Evolutionary conservation across 2,329 filamentous ascomycete species (phyloP).

Genomic region (Xylariales sp.): DNA sequence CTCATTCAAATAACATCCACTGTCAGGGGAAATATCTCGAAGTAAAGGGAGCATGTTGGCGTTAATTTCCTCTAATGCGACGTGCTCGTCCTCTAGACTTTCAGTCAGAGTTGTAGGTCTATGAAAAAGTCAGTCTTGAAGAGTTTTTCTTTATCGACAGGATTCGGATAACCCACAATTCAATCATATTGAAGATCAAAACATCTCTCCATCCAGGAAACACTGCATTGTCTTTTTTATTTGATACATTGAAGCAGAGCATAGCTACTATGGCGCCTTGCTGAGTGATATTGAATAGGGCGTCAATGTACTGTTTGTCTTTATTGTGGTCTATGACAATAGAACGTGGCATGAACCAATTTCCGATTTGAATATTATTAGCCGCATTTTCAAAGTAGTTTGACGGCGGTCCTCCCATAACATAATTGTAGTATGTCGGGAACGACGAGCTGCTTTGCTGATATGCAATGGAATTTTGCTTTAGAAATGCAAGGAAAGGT

Average conservation of each 20-base stretch:
- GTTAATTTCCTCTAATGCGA: background rate
- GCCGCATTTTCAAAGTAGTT: too few relatives aligned
- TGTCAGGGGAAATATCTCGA: too few relatives aligned
- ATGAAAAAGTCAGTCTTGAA: background rate
- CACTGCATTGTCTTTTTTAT: too few relatives aligned
- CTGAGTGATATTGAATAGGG: background rate
- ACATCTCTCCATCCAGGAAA: too few relatives aligned
- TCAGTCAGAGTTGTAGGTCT: background rate
- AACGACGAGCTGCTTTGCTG: background rate
- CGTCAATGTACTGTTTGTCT: background rate
- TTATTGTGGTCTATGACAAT: background rate
- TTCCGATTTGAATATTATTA: too few relatives aligned
- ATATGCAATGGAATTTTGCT: background rate
- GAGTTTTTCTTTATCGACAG: background rate
- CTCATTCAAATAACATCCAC: too few relatives aligned
- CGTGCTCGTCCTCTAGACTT: background rate
- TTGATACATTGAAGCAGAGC: slow-evolving; percentile 1
- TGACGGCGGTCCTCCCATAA: background rate
- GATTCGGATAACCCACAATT: background rate
- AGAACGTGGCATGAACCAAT: too few relatives aligned
- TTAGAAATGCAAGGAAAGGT: background rate
- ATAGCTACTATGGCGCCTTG: too few relatives aligned
- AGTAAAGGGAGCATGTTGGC: background rate
- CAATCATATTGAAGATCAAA: too few relatives aligned
- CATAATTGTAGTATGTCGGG: background rate